Evolutionary conservation across 106 monocot species (phyloP).

Genomic region (Dendrobium nobile): DNA sequence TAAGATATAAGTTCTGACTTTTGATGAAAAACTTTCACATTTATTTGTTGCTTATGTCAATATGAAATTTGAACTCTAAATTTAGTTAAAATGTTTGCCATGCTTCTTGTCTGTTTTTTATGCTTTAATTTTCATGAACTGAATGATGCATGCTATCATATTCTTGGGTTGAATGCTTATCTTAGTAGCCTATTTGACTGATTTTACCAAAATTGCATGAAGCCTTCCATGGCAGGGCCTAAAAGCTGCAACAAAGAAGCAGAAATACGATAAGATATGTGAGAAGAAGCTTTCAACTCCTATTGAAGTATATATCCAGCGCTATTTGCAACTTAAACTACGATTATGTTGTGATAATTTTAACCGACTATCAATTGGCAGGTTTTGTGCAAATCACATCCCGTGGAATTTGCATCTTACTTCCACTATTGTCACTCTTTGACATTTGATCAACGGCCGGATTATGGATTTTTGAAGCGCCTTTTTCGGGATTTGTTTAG

Average conservation of each 20-base stretch:
- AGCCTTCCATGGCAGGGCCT: conserved; percentile 99
- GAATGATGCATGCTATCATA: neutral
- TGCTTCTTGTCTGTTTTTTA: neutral
- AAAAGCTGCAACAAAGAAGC: conserved; percentile 93
- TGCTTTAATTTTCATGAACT: neutral
- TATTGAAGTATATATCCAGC: conserved; percentile 56
- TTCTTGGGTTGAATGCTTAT: neutral
- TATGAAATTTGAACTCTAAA: neutral
- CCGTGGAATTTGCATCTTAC: conserved; percentile 94
- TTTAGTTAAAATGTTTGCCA: neutral
- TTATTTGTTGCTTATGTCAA: neutral
- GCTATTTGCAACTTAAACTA: neutral
- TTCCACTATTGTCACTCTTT: conserved; percentile 92
- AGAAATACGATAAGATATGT: conserved; percentile 96
- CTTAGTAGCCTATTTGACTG: conserved; percentile 8
- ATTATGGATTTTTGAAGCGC: conserved; percentile 90
- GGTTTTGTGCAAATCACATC: conserved; percentile 86
- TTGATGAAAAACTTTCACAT: neutral
- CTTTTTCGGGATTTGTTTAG: conserved; percentile 72
- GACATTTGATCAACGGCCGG: conserved; percentile 86
- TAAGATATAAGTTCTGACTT: neutral
- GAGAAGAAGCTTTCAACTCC: conserved; percentile 95
- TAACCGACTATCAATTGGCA: conserved; percentile 11
- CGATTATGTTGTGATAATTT: neutral
- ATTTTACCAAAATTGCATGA: conserved; percentile 18